phyloP scores from a whole-genome alignment of 768 basidiomycete genomes.

The Suillus subluteus region DNA sequence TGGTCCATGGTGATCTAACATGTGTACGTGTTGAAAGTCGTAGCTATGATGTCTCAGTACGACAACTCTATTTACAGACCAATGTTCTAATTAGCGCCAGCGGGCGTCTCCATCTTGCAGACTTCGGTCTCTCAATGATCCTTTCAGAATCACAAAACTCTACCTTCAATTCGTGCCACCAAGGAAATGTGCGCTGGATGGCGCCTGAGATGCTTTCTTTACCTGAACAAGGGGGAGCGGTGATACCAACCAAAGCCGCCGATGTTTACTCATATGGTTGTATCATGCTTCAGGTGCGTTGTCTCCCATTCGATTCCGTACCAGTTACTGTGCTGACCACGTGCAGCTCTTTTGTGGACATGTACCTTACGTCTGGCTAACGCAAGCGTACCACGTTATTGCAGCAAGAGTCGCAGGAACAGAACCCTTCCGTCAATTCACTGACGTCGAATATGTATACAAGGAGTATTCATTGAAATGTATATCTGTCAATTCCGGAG shows the following conservation, averaged over 20 bases:
- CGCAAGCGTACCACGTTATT: constrained; percentile 23
- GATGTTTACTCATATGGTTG: constrained; percentile 47
- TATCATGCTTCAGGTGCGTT: constrained; percentile 29
- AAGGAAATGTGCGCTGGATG: constrained; percentile 44
- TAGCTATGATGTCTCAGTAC: neutral
- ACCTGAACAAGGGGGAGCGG: constrained; percentile 16
- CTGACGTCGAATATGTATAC: neutral
- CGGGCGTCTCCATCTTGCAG: constrained; percentile 35
- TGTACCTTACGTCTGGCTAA: constrained; percentile 26
- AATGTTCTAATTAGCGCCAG: constrained; percentile 38
- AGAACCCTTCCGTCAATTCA: neutral
- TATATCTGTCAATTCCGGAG: neutral
- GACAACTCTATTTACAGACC: too few species aligned
- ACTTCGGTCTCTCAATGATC: constrained; percentile 45
- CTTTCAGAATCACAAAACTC: constrained; percentile 39
- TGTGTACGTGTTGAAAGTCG: constrained; percentile 13
- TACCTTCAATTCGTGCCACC: constrained; percentile 31
- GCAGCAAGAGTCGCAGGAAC: neutral
- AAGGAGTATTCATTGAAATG: neutral
- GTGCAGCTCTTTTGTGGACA: constrained; percentile 26
- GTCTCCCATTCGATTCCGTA: constrained; percentile 31
- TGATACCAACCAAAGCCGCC: constrained; percentile 25
- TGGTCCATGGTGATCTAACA: constrained; percentile 14
- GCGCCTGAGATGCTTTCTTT: constrained; percentile 37
- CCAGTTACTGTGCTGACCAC: neutral